Base-by-base conservation (phyloP, 2,329 filamentous ascomycete genomes). In the Polytolypa hystricis region DNA sequence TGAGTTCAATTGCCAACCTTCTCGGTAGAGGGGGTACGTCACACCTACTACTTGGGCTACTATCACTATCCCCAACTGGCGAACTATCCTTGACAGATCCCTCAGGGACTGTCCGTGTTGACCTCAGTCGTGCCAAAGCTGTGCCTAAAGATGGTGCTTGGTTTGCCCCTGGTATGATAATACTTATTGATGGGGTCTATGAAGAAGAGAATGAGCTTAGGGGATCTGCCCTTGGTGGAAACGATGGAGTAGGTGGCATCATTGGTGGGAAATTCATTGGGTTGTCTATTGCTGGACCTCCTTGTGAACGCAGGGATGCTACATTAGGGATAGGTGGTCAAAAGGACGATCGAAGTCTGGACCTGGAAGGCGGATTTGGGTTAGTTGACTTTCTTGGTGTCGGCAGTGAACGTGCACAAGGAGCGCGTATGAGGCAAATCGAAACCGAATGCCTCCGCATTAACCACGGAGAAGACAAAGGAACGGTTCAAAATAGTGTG, bases 361-460 rank as follows among this genome's bases (percentile, higher is more conserved):
- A 33, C n/a, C 27, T 36, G 3, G 37, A 40, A 12, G 83, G 83
- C 40, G 84, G 84, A 1, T 95, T 96, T 53, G 91, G 91, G 29
- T 98, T 91, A 87, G 86, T 94, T 36, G 91, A 96, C 57, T 98
- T 96, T 53, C 68, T 96, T 1, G 91, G 89, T 4, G 74, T 91
- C 1, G 89, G 89, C 23, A 93, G 85, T 50, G 85, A 94, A 57
- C 79, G 86, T 30, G 86, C 85, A 5, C 75, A 81, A 1, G 87
- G 89, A 0, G 59, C 73, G 2, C 80, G 81, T 39, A 95, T 96
- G 89, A 77, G 84, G 37, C 77, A 74, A 41, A 69, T 95, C 1
- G 82, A 93, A 53, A 68, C 75, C 23, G 74, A 77, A 32, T 65
- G 91, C 2, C 64, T 89, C n/a, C 51, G 55, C 19, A 41, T 49